Evolutionary conservation across 176 grass and related monocot species (phyloP), one percentile per base, ranked within the genome.

Genomic region (Dendrocalamus sinicus): DNA sequence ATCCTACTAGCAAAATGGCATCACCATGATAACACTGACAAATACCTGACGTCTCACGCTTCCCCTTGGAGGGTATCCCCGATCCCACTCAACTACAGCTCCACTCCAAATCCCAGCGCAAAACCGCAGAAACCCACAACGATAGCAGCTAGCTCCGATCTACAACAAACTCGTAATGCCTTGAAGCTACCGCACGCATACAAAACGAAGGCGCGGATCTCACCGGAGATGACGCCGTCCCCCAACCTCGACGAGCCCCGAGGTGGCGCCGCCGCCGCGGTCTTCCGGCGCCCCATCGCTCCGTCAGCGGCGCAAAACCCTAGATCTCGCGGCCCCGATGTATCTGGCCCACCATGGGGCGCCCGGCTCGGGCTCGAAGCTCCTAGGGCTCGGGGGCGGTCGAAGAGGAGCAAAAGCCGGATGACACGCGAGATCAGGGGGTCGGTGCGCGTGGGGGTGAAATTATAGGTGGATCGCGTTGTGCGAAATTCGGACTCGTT

Each of bases 201-300:
- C 15, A 26, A 81, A 61, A 47, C 6, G 1, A n/a, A 55, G 40
- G 39, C 30, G 50, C 37, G 76, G 86, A 85, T 91, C 89, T 91
- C 71, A 91, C 89, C 89, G 45, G 85, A 73, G 35, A 91, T 81
- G 63, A 22, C 85, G 85, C 63, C 48, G 22, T 57, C 15, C 37
- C 54, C 76, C 4, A 43, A 71, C 54, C 58, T 91, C 20, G 85
- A 76, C 23, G 62, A 84, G 61, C 81, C 65, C 53, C 89, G 61
- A 8, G 75, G 26, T 16, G 84, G 59, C 54, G 58, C 61, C 81
- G 84, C 44, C 7, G 89, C 53, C 73, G 39, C 17, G 32, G 30
- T 53, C 70, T 85, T 88, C 81, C 77, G 53, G 47, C 86, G 85
- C 64, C 89, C 81, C 89, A 88, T 91, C 85, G 23, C 76, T 39